Evolutionary conservation across 805 yeast species (phyloP).

Genomic region (Clavispora carvajalis): DNA sequence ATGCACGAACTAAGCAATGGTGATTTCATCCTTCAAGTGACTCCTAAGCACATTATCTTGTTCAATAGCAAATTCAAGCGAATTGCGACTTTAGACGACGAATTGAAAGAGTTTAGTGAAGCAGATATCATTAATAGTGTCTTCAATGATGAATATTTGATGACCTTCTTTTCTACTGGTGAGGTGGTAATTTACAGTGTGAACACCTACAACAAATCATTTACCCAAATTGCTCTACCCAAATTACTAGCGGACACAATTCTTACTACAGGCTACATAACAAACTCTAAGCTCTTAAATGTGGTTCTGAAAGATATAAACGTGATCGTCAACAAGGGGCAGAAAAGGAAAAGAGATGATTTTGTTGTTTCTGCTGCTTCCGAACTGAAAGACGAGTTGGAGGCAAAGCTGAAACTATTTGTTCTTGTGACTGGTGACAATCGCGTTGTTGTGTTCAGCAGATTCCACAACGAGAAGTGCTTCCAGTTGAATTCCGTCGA

Average conservation of each 20-base stretch:
- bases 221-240: conserved; percentile 33
- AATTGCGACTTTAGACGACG: conserved; percentile 42
- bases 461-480: conserved; percentile 49
- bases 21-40: conserved; percentile 66
- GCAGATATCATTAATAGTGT: conserved; percentile 62
- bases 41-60: conserved; percentile 57
- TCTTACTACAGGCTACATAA: conserved; percentile 64
- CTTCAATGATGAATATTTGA: conserved; percentile 56
- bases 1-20: conserved; percentile 56
- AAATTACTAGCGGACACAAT: conserved; percentile 43
- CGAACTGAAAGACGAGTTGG: conserved; percentile 8
- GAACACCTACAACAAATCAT: conserved; percentile 34
- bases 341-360: conserved; percentile 25
- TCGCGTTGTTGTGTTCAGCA: conserved; percentile 58
- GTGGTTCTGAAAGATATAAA: conserved; percentile 31
- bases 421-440: conserved; percentile 75
- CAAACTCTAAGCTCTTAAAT: conserved; percentile 46
- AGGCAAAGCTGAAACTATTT: conserved; percentile 36
- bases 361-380: conserved; percentile 12
- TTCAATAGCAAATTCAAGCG: conserved; percentile 57
- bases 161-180: conserved; percentile 64
- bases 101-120: conserved; percentile 29
- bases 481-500: conserved; percentile 48
- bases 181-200: conserved; percentile 53
- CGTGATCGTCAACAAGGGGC: conserved; percentile 22